These are phyloP conservation scores for Boletus subluridellus DNA, from an alignment of 1,284 basidiomycete species.

Conservation along the genomic window DNA sequence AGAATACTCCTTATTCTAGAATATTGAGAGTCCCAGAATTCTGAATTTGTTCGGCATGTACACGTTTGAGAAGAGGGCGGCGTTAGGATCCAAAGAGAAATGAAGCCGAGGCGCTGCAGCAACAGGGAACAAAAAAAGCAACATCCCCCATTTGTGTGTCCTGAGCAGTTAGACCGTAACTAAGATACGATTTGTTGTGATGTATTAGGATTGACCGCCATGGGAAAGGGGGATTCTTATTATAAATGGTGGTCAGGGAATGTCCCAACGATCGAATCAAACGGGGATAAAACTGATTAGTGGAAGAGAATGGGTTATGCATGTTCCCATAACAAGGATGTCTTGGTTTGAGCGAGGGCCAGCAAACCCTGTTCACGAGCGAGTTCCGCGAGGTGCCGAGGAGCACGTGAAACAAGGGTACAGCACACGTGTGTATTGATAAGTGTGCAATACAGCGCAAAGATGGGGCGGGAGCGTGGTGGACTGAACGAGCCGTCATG, in stretches of 20 bases:
- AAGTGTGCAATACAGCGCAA: constrained; percentile 1
- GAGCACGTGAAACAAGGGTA: constrained; percentile 25
- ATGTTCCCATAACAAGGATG: constrained; percentile 16
- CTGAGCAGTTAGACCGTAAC: constrained; percentile 20
- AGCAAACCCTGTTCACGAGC: constrained; percentile 13
- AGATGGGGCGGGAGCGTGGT: constrained; percentile 9
- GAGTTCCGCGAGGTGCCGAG: constrained; percentile 27
- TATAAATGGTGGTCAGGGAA: constrained; percentile 15
- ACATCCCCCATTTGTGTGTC: constrained; percentile 2
- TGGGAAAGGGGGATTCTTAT: constrained; percentile 26
- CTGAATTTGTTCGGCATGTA: constrained; percentile 2
- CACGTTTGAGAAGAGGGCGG: constrained; percentile 13
- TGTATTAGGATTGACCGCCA: constrained; percentile 15
- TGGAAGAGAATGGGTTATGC: constrained; percentile 16
- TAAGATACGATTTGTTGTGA: constrained; percentile 21
- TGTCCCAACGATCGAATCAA: constrained; percentile 10
- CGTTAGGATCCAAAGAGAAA: constrained; percentile 8
- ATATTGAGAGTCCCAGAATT: constrained; percentile 2
- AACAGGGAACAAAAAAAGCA: constrained; percentile 2
- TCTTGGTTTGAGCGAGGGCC: background rate
- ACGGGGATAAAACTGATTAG: constrained; percentile 21
- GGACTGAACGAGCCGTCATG: constrained; percentile 14
- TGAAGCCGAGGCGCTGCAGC: constrained; percentile 4
- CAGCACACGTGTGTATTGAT: constrained; percentile 2
- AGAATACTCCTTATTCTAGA: constrained; percentile 8